These are phyloP conservation scores for Suillus brevipes DNA, from an alignment of 768 basidiomycete species.

Conservation along the genomic window DNA sequence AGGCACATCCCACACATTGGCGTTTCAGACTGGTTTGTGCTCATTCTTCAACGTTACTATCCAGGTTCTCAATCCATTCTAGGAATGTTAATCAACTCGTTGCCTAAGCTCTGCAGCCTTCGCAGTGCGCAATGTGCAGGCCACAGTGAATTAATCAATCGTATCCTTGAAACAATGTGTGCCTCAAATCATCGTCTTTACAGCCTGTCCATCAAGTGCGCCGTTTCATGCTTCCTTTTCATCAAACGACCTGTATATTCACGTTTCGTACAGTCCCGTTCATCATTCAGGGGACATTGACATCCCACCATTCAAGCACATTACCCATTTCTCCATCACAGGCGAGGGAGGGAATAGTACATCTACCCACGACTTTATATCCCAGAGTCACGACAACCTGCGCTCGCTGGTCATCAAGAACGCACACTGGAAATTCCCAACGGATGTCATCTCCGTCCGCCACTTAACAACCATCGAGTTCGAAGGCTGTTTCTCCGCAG, in stretches of 20 bases:
- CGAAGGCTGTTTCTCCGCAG: conserved; percentile 52
- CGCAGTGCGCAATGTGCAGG: conserved; percentile 64
- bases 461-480: conserved; percentile 68
- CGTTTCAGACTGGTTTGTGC: conserved; percentile 61
- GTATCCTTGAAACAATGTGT: conserved; percentile 55
- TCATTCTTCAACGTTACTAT: neutral
- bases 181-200: conserved; percentile 50
- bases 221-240: conserved; percentile 16
- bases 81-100: conserved; percentile 71
- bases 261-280: conserved; percentile 23
- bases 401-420: conserved; percentile 58
- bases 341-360: conserved; percentile 43
- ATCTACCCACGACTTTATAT: conserved; percentile 47
- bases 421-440: conserved; percentile 56
- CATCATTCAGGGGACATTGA: conserved; percentile 47
- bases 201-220: conserved; percentile 55
- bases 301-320: conserved; percentile 50
- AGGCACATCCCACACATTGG: conserved; percentile 49
- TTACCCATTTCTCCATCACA: conserved; percentile 59
- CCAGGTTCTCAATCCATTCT: neutral
- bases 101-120: conserved; percentile 61
- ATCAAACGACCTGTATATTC: neutral
- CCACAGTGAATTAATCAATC: conserved; percentile 49
- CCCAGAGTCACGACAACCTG: conserved; percentile 52
- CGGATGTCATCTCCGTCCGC: conserved; percentile 52